These are phyloP conservation scores for Cynanchum wilfordii DNA, from an alignment of 257 asterid species.

Conservation along the genomic window DNA sequence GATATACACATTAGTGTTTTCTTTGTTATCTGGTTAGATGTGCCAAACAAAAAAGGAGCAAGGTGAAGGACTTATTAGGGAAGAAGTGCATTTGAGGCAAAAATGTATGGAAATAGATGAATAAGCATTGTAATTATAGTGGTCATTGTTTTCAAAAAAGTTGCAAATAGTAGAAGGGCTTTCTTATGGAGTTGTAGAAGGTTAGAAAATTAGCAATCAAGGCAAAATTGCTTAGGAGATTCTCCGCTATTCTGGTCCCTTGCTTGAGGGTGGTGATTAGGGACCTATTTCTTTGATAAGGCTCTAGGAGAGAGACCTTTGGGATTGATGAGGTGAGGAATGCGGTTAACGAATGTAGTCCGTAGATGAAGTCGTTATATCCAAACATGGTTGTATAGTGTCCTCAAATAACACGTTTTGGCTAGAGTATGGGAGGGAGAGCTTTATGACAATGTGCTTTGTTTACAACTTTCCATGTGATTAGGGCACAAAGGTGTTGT, in stretches of 20 bases:
- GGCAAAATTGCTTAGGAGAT: background rate
- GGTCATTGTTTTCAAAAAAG: background rate
- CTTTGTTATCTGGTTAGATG: background rate
- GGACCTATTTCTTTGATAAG: background rate
- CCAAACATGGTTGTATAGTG: too few relatives aligned
- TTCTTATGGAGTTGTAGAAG: background rate
- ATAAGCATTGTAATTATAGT: background rate
- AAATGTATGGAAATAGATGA: background rate
- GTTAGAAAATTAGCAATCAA: background rate
- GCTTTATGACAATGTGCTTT: background rate
- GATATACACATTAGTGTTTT: background rate
- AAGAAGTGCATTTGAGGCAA: background rate
- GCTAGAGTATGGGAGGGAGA: too few relatives aligned
- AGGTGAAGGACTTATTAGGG: background rate
- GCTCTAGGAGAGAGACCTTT: background rate
- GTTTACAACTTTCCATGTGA: background rate
- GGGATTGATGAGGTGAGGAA: background rate
- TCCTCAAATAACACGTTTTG: too few relatives aligned
- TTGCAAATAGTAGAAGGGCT: background rate
- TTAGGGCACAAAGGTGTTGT: background rate
- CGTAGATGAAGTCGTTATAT: too few relatives aligned
- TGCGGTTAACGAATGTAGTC: background rate
- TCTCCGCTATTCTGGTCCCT: background rate
- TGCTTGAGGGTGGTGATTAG: background rate
- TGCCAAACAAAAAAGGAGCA: background rate